phyloP scores from a whole-genome alignment of 2,329 filamentous ascomycete genomes.

The Incumbomyces delicatus region DNA sequence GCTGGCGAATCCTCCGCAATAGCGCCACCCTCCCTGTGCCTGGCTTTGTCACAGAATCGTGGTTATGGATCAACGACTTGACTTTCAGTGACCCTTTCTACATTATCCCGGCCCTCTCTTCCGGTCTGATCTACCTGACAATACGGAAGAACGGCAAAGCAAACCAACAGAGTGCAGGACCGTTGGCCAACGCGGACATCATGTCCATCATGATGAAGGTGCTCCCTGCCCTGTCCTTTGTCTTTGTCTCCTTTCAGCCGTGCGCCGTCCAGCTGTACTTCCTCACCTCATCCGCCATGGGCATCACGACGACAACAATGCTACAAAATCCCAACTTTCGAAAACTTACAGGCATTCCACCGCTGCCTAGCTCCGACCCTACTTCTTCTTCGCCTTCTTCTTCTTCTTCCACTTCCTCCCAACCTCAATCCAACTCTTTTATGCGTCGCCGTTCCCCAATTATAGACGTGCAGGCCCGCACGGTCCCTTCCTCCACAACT shows the following conservation, averaged over 20 bases:
- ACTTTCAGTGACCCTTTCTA: slow-evolving; percentile 67
- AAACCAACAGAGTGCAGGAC: neutral
- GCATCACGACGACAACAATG: neutral
- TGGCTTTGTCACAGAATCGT: slow-evolving; percentile 58
- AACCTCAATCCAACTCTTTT: neutral
- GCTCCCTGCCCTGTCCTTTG: slow-evolving; percentile 45
- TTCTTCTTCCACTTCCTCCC: too few species aligned
- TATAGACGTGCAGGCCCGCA: slow-evolving; percentile 10
- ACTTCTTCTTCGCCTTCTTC: too few species aligned
- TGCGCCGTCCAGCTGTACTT: slow-evolving; percentile 56
- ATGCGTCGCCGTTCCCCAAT: neutral
- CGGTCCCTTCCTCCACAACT: neutral
- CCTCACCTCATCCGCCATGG: slow-evolving; percentile 29
- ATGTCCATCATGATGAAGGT: slow-evolving; percentile 27
- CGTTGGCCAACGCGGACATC: neutral
- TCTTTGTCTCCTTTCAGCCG: slow-evolving; percentile 47
- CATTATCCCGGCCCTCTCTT: slow-evolving; percentile 57
- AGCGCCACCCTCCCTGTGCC: slow-evolving; percentile 76
- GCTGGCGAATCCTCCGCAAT: slow-evolving; percentile 64
- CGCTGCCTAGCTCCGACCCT: neutral
- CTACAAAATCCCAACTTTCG: slow-evolving; percentile 5
- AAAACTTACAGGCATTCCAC: neutral
- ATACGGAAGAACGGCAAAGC: slow-evolving; percentile 42
- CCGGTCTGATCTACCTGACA: slow-evolving; percentile 46
- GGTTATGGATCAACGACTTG: slow-evolving; percentile 71